Conservation (phyloP, 345 rosid species). For the rapeseed (Brassica napus) region Da-Ae NC_063442.1:40560001-40560500, state of each 20-base stretch:
- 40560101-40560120: no score
- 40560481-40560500: slow-evolving; percentile 74
- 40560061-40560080: no score
- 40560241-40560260: background rate
- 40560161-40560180: no score
- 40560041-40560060: no score
- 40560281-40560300: slow-evolving; percentile 58
- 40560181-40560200: no score
- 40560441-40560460: slow-evolving; percentile 65
- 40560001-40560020: background rate
- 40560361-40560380: no score
- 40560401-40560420: background rate
- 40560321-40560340: slow-evolving; percentile 85
- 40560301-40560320: slow-evolving; percentile 67
- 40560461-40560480: slow-evolving; percentile 80
- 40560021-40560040: background rate
- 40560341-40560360: slow-evolving; percentile 92
- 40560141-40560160: no score
- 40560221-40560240: no score
- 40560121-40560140: no score
- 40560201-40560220: no score
- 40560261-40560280: background rate
- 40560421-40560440: slow-evolving; percentile 23
- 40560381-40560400: background rate
- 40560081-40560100: no score